Evolutionary conservation across 768 basidiomycete species (phyloP), one percentile per base, ranked within the genome.

Genomic region (Naganishia onofrii): DNA sequence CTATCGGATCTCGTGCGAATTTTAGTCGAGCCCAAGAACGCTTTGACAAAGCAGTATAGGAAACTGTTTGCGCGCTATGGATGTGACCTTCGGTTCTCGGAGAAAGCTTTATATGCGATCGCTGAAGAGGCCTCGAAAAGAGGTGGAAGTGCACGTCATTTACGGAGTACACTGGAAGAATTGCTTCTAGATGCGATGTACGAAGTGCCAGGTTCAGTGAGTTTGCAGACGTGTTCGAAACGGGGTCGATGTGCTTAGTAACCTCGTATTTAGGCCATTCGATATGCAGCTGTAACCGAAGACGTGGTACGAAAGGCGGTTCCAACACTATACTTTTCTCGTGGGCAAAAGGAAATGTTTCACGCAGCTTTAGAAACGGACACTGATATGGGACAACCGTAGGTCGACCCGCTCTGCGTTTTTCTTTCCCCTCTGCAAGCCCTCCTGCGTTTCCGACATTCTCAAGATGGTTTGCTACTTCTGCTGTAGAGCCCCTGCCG

Each of bases 171-270:
- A 54, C 88, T 97, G 89, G 94, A 96, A 82, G 79, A 84, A 26
- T 78, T 94, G 2, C 82, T 98, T 60, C 83, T 94, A 57, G 92
- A 97, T 58, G 85, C 92, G 0, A 96, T 96, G 93, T 95, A 91
- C 69, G 78, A 79, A 21, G 73, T 78, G 6, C 82, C 81, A 6
- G 77, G 72, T n/a, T 74, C 74, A 32, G 79, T 79, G 63, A 75
- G 78, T 56, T 42, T n/a, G 26, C 6, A 42, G 19, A 2, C 51
- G 19, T 46, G 44, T 21, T 32, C 65, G 46, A 4, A 3, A 4
- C 6, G 48, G n/a, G 23, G 26, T 54, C 55, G 13, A 5, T 42
- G 2, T 29, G 34, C n/a, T 56, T 5, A 42, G n/a, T 28, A 26
- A n/a, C 13, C 9, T 26, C 26, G 29, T 68, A 4, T 31, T 26